Base-by-base conservation (phyloP, 2,329 filamentous ascomycete genomes). In the Calonectria fujianensis region DNA sequence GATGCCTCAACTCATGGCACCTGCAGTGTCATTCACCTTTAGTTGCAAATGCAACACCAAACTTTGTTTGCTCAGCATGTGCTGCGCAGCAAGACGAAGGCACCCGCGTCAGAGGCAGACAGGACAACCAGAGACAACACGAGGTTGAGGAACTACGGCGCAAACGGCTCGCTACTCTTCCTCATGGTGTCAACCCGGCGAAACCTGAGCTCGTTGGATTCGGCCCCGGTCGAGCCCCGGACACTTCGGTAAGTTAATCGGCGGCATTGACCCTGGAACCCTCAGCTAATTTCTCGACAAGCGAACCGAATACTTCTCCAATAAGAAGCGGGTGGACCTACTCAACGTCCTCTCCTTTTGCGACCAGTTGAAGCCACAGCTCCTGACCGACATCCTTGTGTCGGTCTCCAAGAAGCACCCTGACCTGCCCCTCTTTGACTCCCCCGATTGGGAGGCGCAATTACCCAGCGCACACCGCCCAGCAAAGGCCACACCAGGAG, bases 391-490 rank as follows among this genome's bases (percentile, higher is more conserved):
- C 64, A 74, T 88, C 6, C 81, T 87, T 32, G 84, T 86, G 11
- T 86, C 85, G 3, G 83, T 87, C n/a, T 85, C 87, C 10, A 86
- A 83, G 71, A 85, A 82, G 61, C 85, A 88, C 51, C 84, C 86
- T 0, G 82, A 85, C n/a, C 80, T 88, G 3, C 86, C 86, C 29
- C 84, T 88, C 5, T 88, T 87, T 72, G 79, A 84, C 73, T 84
- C 84, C 0, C 86, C 86, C 9, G 84, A 87, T 72, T 88, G 87
- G 87, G 82, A 84, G 37, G 61, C 74, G 18, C 76, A 81, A 41
- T 57, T 80, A 1, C 61, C 75, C 32, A 74, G 66, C 71, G 59
- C 69, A n/a, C 61, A 67, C 65, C 75, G 74, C 39, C 39, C 75
- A 45, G 20, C n/a, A n/a, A 78, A 77, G 24, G 24, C 50, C 51